Evolutionary conservation across 345 rosid species (phyloP).

Genomic region (Aethionema arabicum): DNA sequence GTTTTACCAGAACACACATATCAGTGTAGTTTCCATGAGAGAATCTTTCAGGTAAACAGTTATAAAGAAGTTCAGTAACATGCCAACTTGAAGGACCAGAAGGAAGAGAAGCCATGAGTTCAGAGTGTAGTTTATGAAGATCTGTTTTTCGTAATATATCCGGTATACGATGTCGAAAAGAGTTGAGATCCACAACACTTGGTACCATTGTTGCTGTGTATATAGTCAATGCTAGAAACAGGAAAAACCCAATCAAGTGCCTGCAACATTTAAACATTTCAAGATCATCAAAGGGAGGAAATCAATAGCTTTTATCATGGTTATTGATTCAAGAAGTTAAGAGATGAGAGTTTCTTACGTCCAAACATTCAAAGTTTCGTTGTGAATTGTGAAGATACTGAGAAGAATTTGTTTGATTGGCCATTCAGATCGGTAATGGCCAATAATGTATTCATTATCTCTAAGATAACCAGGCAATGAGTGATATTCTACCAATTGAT

Average conservation of each 20-base stretch:
- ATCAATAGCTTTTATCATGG: neutral
- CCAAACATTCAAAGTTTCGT: constrained; percentile 95
- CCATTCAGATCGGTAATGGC: constrained; percentile 92
- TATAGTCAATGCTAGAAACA: constrained; percentile 83
- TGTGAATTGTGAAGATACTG: constrained; percentile 82
- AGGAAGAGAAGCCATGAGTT: constrained; percentile 64
- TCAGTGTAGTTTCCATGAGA: constrained; percentile 69
- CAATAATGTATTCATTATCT: constrained; percentile 84
- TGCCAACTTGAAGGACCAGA: constrained; percentile 83
- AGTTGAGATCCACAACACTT: constrained; percentile 72
- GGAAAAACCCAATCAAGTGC: constrained; percentile 97
- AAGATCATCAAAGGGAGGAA: neutral
- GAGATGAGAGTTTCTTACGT: constrained; percentile 54
- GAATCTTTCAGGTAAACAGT: constrained; percentile 86
- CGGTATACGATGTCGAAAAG: constrained; percentile 64
- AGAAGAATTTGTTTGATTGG: constrained; percentile 82
- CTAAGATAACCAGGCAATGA: constrained; percentile 76
- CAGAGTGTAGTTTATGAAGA: constrained; percentile 65
- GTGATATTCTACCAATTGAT: constrained; percentile 89
- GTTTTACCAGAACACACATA: constrained; percentile 77
- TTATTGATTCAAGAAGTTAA: neutral
- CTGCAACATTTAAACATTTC: constrained; percentile 42
- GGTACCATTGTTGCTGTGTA: constrained; percentile 86
- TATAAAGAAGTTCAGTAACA: constrained; percentile 71
- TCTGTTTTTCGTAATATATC: constrained; percentile 65